Evolutionary conservation across 257 asterid species (phyloP).

Genomic region (Fraxinus excelsior): DNA sequence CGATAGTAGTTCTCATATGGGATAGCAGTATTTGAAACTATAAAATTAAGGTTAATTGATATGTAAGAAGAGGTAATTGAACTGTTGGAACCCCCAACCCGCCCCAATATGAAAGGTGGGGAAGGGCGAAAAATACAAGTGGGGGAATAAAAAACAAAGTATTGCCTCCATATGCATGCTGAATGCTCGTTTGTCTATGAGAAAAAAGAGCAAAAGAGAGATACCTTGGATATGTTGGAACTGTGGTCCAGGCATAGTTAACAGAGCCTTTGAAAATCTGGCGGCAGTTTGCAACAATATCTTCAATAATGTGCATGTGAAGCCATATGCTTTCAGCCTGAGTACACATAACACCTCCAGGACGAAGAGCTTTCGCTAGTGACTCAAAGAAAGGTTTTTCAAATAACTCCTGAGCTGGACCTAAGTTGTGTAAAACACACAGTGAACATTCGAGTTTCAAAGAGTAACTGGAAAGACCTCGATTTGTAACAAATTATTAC

Average conservation of each 20-base stretch:
- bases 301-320: slow-evolving; percentile 98
- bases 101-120: no score
- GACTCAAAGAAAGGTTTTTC: slow-evolving; percentile 89
- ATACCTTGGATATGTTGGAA: slow-evolving; percentile 95
- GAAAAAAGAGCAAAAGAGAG: neutral
- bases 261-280: slow-evolving; percentile 90
- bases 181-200: no score
- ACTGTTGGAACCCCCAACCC: no score
- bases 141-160: neutral
- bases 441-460: neutral
- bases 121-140: no score
- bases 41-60: no score
- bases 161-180: no score
- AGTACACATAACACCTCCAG: slow-evolving; percentile 84
- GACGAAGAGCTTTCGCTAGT: slow-evolving; percentile 91
- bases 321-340: slow-evolving; percentile 63
- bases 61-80: no score
- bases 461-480: neutral
- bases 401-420: slow-evolving; percentile 95
- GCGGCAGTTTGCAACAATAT: slow-evolving; percentile 80
- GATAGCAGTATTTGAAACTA: no score
- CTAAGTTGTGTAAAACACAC: slow-evolving; percentile 36
- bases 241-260: slow-evolving; percentile 49
- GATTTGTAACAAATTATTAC: slow-evolving; percentile 36
- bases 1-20: no score